A percentile compares a stretch with the other conserved stretches of the same genome.
phyloP scores from a whole-genome alignment of 2,329 filamentous ascomycete genomes.

The Aspergillus sp. region DNA sequence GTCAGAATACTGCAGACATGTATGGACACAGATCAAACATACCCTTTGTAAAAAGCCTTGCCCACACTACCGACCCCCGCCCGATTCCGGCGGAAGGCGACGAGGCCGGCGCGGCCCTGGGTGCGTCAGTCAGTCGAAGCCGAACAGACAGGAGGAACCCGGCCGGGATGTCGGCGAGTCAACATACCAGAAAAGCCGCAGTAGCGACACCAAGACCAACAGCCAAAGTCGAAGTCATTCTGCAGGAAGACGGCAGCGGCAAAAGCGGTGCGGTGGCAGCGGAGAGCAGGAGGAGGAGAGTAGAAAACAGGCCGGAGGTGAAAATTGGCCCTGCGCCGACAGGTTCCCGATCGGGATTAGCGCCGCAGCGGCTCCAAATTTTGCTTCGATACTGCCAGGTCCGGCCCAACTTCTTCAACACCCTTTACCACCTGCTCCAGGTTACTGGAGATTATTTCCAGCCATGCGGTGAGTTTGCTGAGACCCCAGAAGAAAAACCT shows the following conservation, averaged over 20 bases:
- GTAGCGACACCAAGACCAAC: constrained; percentile 39
- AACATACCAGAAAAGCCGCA: constrained; percentile 69
- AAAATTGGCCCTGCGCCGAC: constrained; percentile 26
- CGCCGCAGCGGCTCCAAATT: no score
- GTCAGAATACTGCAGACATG: constrained; percentile 6
- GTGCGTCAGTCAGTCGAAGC: no score
- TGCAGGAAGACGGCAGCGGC: constrained; percentile 4
- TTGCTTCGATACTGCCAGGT: no score
- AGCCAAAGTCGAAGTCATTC: constrained; percentile 36
- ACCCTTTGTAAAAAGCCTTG: constrained; percentile 90
- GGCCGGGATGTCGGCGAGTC: no score
- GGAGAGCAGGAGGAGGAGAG: constrained; percentile 3
- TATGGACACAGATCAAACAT: constrained; percentile 4
- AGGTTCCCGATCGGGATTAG: constrained; percentile 23
- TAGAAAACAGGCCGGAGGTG: constrained; percentile 6
- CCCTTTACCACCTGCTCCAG: background rate
- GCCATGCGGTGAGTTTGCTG: constrained; percentile 15
- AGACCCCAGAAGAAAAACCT: no score
- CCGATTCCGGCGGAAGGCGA: constrained; percentile 75
- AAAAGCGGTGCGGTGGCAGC: constrained; percentile 1
- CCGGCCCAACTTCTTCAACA: constrained; percentile 1
- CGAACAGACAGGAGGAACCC: no score
- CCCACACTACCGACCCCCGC: constrained; percentile 63
- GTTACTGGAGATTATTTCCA: constrained; percentile 1
- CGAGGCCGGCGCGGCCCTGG: constrained; percentile 82